Conservation (phyloP, 164 flowering plant genomes). For the Sedum album region DNA sequence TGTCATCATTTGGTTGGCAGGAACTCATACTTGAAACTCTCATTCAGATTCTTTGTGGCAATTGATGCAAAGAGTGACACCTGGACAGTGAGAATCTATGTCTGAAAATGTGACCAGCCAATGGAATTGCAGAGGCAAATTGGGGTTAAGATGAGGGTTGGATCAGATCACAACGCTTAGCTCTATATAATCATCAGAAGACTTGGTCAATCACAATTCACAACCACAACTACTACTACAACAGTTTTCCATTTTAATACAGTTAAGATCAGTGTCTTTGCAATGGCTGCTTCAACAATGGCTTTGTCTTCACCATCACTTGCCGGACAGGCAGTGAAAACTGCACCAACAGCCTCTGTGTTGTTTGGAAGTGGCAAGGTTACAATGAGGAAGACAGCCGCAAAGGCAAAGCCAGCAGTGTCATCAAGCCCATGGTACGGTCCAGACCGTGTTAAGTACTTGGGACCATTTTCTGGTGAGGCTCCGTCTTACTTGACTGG, state of each 20-base stretch:
- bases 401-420: no score
- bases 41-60: not conserved
- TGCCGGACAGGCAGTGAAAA: slow-evolving; percentile 8
- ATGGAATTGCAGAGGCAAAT: not conserved
- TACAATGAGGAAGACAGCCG: no score
- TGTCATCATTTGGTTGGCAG: slow-evolving; percentile 1
- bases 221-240: not conserved
- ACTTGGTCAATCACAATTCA: not conserved
- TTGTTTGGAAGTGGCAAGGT: slow-evolving; percentile 1
- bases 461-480: no score
- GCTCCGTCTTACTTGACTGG: no score
- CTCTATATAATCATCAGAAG: not conserved
- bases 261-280: not conserved
- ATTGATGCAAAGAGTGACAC: not conserved
- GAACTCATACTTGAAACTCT: not conserved
- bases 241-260: not conserved
- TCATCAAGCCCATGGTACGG: no score
- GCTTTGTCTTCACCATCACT: slow-evolving; percentile 3
- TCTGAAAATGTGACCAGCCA: slow-evolving; percentile 2
- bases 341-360: not conserved
- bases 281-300: no score
- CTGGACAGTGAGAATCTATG: not conserved
- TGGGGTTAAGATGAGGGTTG: not conserved
- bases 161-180: not conserved
- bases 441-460: no score